These are phyloP conservation scores for Camelina sativa DNA, from an alignment of 345 rosid genomes.

Conservation along the genomic window DNA sequence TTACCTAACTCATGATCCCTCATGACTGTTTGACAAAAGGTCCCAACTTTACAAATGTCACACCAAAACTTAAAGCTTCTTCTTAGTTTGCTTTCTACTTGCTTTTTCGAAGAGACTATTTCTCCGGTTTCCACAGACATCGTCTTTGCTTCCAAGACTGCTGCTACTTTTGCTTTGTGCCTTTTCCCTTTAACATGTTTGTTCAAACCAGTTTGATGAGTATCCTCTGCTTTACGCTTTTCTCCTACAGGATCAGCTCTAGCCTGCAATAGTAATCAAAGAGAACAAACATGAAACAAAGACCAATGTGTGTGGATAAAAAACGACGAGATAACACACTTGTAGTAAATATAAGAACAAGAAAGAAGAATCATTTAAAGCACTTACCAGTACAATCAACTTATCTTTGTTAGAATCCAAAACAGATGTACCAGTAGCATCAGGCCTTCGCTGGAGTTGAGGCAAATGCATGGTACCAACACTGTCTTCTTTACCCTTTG, in stretches of 20 bases:
- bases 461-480: constrained; percentile 8
- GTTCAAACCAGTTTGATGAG: constrained; percentile 43
- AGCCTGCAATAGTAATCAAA: constrained; percentile 50
- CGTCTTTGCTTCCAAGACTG: constrained; percentile 37
- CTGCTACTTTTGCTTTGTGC: constrained; percentile 48
- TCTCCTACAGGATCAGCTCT: constrained; percentile 52
- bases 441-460: background rate
- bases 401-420: constrained; percentile 44
- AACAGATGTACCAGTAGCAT: background rate
- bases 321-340: no score
- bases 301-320: background rate
- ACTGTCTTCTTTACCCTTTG: background rate
- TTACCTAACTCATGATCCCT: constrained; percentile 31
- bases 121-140: constrained; percentile 23
- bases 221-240: constrained; percentile 52
- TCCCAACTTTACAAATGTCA: constrained; percentile 20
- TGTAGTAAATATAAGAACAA: no score
- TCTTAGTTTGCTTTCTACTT: constrained; percentile 16
- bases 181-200: constrained; percentile 53
- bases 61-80: constrained; percentile 31
- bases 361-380: no score
- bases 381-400: constrained; percentile 54
- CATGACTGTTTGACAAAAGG: constrained; percentile 22
- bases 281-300: constrained; percentile 27
- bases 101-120: constrained; percentile 20